Conservation (phyloP, 176 grass and related monocot species). For the Microstegium vimineum region DNA sequence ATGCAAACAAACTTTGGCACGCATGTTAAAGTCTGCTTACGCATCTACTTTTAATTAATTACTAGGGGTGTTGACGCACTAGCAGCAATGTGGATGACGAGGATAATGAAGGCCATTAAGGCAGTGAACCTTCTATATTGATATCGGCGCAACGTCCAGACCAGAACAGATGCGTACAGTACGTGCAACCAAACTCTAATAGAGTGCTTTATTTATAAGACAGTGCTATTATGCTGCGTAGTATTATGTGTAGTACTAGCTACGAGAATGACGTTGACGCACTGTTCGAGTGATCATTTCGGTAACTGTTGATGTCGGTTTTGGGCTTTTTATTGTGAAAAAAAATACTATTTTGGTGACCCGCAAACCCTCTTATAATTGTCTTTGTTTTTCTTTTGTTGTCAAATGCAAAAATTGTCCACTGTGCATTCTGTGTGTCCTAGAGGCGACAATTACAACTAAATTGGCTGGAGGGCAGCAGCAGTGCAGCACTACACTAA, state of each 20-base stretch:
- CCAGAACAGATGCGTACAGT: neutral
- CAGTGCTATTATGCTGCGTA: neutral
- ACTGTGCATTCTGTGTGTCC: neutral
- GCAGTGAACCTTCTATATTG: neutral
- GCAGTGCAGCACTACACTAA: neutral
- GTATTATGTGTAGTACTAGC: neutral
- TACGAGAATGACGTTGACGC: neutral
- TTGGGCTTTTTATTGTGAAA: no score
- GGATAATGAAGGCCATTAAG: slow-evolving; percentile 36
- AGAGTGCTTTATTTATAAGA: neutral
- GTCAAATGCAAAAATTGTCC: neutral
- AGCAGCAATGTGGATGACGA: slow-evolving; percentile 42
- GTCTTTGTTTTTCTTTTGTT: neutral
- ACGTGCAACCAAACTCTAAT: neutral
- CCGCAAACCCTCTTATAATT: no score
- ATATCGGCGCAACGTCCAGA: neutral
- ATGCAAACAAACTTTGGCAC: slow-evolving; percentile 58
- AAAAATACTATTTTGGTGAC: no score
- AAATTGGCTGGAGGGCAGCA: neutral
- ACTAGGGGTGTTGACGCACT: slow-evolving; percentile 54
- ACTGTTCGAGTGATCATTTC: no score
- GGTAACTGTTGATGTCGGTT: no score
- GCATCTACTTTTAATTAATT: slow-evolving; percentile 28
- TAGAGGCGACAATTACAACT: neutral
- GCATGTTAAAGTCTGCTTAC: slow-evolving; percentile 51